phyloP scores from a whole-genome alignment of 148 eudicot genomes.

The Dysphania ambrosioides region DNA sequence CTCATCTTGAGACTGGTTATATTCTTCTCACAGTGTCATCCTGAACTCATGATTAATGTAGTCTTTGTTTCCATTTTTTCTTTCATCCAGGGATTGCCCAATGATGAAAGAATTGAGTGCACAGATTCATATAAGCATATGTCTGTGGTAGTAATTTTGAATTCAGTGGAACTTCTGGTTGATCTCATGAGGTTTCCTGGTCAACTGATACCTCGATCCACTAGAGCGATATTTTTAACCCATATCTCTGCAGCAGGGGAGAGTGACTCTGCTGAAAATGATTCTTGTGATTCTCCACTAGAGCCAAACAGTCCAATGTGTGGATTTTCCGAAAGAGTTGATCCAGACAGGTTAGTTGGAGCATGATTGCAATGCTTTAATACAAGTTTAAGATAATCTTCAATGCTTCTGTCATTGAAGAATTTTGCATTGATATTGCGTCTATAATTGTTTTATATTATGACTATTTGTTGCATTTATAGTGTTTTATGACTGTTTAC shows the following conservation, averaged over 20 bases:
- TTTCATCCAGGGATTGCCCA: slow-evolving; percentile 77
- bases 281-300: slow-evolving; percentile 96
- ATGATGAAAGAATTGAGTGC: slow-evolving; percentile 68
- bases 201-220: slow-evolving; percentile 79
- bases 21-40: neutral
- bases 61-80: slow-evolving; percentile 11
- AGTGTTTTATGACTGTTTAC: neutral
- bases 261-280: slow-evolving; percentile 99
- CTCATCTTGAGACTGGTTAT: neutral
- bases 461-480: neutral
- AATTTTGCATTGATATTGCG: neutral
- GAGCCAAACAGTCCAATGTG: slow-evolving; percentile 95
- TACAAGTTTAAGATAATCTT: neutral
- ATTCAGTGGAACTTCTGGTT: slow-evolving; percentile 84
- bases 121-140: slow-evolving; percentile 83
- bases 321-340: slow-evolving; percentile 70
- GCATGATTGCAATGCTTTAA: neutral
- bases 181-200: slow-evolving; percentile 98
- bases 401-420: neutral
- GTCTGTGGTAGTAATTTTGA: slow-evolving; percentile 86
- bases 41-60: neutral
- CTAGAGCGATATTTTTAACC: slow-evolving; percentile 84
- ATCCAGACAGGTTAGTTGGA: slow-evolving; percentile 66
- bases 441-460: neutral
- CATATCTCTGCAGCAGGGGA: slow-evolving; percentile 93